Conservation (phyloP, 2,329 filamentous ascomycete genomes). For the Fusarium cyanostomum region DNA sequence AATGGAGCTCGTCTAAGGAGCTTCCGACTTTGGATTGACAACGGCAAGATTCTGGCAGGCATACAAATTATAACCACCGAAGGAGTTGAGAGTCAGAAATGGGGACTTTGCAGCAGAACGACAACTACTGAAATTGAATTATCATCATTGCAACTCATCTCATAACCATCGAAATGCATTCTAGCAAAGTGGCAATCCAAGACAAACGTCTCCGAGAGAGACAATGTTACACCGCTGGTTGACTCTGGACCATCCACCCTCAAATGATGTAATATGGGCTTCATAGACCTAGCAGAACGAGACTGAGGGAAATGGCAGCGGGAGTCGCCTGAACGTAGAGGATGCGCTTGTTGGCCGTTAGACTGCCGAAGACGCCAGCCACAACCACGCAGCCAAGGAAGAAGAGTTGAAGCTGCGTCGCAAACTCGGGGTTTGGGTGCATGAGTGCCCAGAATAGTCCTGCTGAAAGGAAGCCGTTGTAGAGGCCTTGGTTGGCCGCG, state of each 20-base stretch:
- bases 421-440: slow-evolving; percentile 55
- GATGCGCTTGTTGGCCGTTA: slow-evolving; percentile 54
- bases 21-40: neutral
- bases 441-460: slow-evolving; percentile 59
- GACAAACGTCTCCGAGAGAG: no score
- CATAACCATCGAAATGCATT: no score
- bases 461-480: slow-evolving; percentile 63
- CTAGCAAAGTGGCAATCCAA: no score
- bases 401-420: slow-evolving; percentile 56
- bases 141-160: no score
- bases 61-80: neutral
- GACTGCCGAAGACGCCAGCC: slow-evolving; percentile 57
- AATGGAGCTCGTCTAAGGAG: neutral
- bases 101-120: neutral
- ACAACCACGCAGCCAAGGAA: slow-evolving; percentile 57
- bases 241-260: no score
- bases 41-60: neutral
- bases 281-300: slow-evolving; percentile 41
- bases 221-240: no score
- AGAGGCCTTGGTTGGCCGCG: slow-evolving; percentile 62
- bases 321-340: slow-evolving; percentile 54
- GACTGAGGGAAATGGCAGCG: slow-evolving; percentile 43
- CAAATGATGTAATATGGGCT: neutral
- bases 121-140: neutral
- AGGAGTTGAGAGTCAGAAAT: neutral